Base-by-base conservation (phyloP, 495 filamentous ascomycete genomes). In the Patellaria atrata region DNA sequence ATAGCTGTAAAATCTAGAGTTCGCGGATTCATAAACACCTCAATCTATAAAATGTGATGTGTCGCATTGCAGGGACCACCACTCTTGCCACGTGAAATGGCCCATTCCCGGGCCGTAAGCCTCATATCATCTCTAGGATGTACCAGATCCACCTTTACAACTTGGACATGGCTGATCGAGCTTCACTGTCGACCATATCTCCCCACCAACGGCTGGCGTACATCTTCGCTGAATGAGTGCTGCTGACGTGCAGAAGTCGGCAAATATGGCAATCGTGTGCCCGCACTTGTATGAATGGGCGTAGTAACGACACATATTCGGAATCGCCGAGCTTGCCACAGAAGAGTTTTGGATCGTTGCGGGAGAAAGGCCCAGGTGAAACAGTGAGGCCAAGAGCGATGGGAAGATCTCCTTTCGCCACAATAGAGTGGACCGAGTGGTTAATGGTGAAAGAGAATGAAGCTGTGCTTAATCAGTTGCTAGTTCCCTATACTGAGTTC, bases 241-340 rank as follows among this genome's bases (percentile, higher is more conserved):
- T 8, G 39, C 47, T 3, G 43, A 5, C 1, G 47, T 14, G 33
- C 55, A 58, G 41, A 44, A 53, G 9, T 38, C 34, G 8, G 50
- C 48, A 39, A 56, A 56, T 20, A 55, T 38, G 17, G 48, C 52
- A 18, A 43, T 38, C 11, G 53, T 54, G 40, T 58, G 55, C 20
- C 55, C 55, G 35, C 55, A 58, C 14, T 39, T 40, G 41, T 58
- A 47, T n/a, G 30, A 47, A 44, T 58, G 54, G 15, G 53, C 55
- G 45, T 58, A 53, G 37, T 54, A 58, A 28, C 38, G 44, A 44
- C 51, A 51, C 48, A 52, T 54, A 11, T 22, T 39, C 9, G 18
- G 17, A 33, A 17, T n/a, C n/a, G n/a, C n/a, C n/a, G 15, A 9
- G 18, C 16, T 16, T 8, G 4, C 19, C 34, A 17, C 5, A 32